Evolutionary conservation across 2,329 filamentous ascomycete species (phyloP), one percentile per base, ranked within the genome.

Genomic region (Cercospora berteroae): DNA sequence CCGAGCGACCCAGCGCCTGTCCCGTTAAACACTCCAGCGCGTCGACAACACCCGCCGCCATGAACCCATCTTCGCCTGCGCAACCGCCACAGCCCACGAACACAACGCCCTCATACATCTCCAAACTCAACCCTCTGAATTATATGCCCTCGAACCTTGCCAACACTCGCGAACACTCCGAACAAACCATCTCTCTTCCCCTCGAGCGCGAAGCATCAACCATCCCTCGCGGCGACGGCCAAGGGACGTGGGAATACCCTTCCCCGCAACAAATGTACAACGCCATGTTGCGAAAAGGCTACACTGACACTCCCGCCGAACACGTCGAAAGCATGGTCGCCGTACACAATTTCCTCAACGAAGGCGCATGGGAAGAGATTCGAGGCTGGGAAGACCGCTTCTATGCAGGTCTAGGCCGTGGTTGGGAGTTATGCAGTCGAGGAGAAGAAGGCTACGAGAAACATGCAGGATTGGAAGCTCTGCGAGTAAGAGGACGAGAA

Each of bases 181-280:
- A 91, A 70, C 95, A 99, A 80, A 86, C 87, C 4, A 81, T 91
- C 27, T 83, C 85, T 25, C 87, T 99, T 0, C 91, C 94, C 0
- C 90, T 94, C 1, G 86, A 89, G 6, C 91, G 95, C 73, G 93
- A 97, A 79, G 82, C 86, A 31, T 96, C 92, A 0, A 93, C 94
- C 0, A 99, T 99, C 73, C 95, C 95, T n/a, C 91, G 91, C 73
- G 92, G 91, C 75, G 88, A 90, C 74, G 82, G 80, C 67, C 86
- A 88, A 58, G 85, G 89, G 62, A 96, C 92, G 75, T 99, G 95
- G 95, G 95, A 98, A 80, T 99, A 99, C 78, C 95, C 95, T 0
- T 97, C 93, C 0, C 94, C 95, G 0, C 95, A 99, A 82, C 95
- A 99, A 81, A 99, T 99, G 95, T 99, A 98, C 85, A 98, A 99